Conservation (phyloP, 805 yeast genomes). For the Saturnispora halmiae region DNA sequence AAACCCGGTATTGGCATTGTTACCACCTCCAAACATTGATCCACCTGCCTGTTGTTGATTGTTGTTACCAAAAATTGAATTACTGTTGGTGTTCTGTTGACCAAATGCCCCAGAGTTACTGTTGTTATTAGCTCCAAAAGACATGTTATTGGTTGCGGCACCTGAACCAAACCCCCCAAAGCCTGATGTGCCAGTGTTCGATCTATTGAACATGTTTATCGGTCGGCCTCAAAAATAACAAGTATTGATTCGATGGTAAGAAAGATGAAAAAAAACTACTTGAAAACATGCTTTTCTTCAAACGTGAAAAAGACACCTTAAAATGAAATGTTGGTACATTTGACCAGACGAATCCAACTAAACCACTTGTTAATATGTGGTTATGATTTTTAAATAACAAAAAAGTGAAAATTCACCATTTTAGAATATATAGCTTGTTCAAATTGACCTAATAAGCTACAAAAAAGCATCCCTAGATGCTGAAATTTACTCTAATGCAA, state of each 20-base stretch:
- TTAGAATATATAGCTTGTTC: too few species aligned
- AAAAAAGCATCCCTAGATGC: too few species aligned
- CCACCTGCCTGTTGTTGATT: too few species aligned
- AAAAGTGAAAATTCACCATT: too few species aligned
- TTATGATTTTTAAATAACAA: too few species aligned
- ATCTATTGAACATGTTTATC: conserved; percentile 45
- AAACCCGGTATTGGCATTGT: conserved; percentile 4
- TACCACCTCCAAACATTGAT: too few species aligned
- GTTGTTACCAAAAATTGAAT: conserved; percentile 35
- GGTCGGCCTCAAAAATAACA: too few species aligned
- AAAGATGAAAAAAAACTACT: not conserved
- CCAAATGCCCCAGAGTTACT: conserved; percentile 32
- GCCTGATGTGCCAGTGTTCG: conserved; percentile 35
- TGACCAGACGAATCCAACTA: conserved; percentile 32
- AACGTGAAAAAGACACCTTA: too few species aligned
- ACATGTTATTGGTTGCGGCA: conserved; percentile 13
- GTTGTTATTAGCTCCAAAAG: conserved; percentile 20
- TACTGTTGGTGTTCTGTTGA: conserved; percentile 19
- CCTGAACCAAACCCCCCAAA: conserved; percentile 36
- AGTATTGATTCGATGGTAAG: not conserved
- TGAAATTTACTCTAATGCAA: too few species aligned
- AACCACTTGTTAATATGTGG: conserved; percentile 41
- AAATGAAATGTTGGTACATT: not conserved
- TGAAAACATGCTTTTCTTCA: too few species aligned
- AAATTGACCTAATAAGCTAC: too few species aligned